Base-by-base conservation (phyloP, 2,329 filamentous ascomycete species). In the Neonectria magnoliae region DNA sequence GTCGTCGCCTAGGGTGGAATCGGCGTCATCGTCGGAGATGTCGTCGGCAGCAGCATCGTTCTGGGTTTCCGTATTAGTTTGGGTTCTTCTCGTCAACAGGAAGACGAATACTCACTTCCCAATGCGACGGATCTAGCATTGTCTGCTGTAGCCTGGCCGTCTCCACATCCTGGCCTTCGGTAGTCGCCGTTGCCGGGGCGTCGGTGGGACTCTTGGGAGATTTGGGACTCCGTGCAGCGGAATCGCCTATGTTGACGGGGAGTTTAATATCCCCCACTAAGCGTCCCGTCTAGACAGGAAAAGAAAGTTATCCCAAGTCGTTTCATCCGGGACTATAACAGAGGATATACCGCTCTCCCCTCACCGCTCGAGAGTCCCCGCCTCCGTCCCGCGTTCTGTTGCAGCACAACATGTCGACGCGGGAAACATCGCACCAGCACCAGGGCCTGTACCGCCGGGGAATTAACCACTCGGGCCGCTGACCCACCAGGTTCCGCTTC, bases 41-140 rank as follows among this genome's bases (percentile, higher is more conserved):
- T 42, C 38, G 3, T 54, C 48, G 9, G 22, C 48, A 1, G 38
- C 22, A 18, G 27, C 29, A 18, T 41, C 48, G n/a, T 60, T 67
- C 63, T 69, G 44, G 42, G 20, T 60, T 3, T 13, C 11, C 16
- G 29, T 33, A 10, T 18, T 18, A 31, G 14, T 25, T 13, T 16
- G 27, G 16, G 8, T 3, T 27, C 9, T 1, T 3, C 5, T 6
- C 14, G 5, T 38, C 22, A 9, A 10, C 13, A 10, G 5, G 44
- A 27, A 27, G 27, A 2, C 7, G n/a, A n/a, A 31, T 8, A 63
- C 41, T 55, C 38, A 71, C 68, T 57, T 69, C 66, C 68, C 68
- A 70, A 16, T 70, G 68, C 10, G 68, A 65, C 0, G 68, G 68
- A 36, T 63, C 63, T 2, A 70, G 54, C 68, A 70, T 69, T 20